Conservation (phyloP, 208 protist genomes). For the Acanthamoeba healyi region DNA sequence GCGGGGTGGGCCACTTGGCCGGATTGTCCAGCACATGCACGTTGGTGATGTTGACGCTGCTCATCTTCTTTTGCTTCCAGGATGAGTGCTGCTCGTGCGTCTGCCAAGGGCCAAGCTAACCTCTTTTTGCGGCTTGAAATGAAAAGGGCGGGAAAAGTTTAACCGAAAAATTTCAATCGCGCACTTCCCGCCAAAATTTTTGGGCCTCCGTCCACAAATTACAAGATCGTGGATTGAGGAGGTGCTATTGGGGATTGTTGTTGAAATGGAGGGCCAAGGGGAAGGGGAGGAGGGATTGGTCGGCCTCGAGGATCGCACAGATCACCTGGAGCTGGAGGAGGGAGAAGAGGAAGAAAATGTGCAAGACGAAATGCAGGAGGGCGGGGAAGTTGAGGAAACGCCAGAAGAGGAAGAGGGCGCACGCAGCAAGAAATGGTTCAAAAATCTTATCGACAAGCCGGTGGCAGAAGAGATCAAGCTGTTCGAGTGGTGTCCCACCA, state of each 20-base stretch:
- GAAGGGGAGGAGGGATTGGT: background rate
- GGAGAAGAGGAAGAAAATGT: background rate
- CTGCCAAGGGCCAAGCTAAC: no score
- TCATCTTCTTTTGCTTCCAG: slow-evolving; percentile 33
- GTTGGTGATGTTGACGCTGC: slow-evolving; percentile 84
- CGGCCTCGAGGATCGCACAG: background rate
- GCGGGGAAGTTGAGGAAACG: background rate
- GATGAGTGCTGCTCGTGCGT: no score
- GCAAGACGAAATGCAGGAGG: background rate
- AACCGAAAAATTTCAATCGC: no score
- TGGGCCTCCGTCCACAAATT: no score
- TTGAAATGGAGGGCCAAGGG: no score
- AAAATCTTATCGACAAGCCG: slow-evolving; percentile 38
- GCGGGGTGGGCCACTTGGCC: slow-evolving; percentile 83
- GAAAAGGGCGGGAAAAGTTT: background rate
- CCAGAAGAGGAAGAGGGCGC: background rate
- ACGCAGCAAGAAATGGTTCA: background rate
- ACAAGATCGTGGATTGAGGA: no score
- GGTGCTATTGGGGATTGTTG: no score
- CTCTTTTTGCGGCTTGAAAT: no score
- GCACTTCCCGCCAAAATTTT: background rate
- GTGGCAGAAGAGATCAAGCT: slow-evolving; percentile 62
- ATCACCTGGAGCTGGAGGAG: no score
- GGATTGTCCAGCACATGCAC: slow-evolving; percentile 90
- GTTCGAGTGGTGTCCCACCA: slow-evolving; percentile 67